Base-by-base conservation (phyloP, 2,329 filamentous ascomycete species). In the Dothiorella sarmentorum region DNA sequence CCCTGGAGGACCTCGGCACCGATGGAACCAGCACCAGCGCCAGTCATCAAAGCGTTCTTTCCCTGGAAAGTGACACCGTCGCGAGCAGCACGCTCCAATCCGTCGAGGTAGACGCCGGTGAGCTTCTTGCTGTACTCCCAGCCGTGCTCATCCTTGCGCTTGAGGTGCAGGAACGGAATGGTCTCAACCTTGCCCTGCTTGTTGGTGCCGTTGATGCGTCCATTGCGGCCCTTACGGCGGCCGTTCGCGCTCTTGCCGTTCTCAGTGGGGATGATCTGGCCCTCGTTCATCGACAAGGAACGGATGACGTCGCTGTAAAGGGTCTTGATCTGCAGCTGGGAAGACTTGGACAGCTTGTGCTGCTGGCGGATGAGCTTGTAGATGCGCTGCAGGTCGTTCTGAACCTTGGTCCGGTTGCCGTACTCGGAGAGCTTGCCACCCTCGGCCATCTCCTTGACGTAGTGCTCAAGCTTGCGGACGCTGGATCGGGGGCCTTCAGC, bases 121-220 rank as follows among this genome's bases (percentile, higher is more conserved):
- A 99, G 84, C 80, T 95, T 97, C 84, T 97, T 99, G 85, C 91
- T 97, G 81, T 97, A 99, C 71, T 97, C 92, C 94, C 94, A 99
- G 62, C 93, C 93, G 69, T 96, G 89, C 62, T 92, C 85, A 56
- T 90, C 86, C 77, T 96, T 95, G 75, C 91, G 89, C 84, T 97
- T 97, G 60, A 99, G 81, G 73, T 99, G 94, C 56, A 99, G 79
- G 85, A 99, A 99, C 31, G 94, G 94, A 66, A 99, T 95, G 17
- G 94, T 96, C 79, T 97, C 93, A 59, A 95, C 87, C 80, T 96
- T 97, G 74, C 91, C 91, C 60, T 80, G 76, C 80, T 94, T 95
- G 68, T 81, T 78, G 42, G 75, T 75, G 47, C 77, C 78, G 60
- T 81, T 82, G 60, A 79, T 70, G 56, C 76, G 78, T 60, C 78